These are phyloP conservation scores for Yamadazyma friedrichii DNA, from an alignment of 1,139 yeast genomes.

Conservation along the genomic window DNA sequence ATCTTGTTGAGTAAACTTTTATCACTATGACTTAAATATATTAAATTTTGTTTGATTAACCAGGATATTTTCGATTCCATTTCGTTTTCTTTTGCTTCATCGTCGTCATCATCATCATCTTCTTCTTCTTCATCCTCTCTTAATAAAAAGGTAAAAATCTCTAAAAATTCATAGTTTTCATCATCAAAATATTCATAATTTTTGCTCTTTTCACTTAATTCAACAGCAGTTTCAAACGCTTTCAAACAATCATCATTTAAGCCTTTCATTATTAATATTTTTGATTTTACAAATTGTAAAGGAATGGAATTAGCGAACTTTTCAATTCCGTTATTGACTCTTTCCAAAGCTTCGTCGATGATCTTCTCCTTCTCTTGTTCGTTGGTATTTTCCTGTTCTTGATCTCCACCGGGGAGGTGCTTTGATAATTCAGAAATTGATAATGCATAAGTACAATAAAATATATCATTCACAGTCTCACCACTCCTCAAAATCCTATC, in stretches of 20 bases:
- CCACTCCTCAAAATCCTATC: slow-evolving; percentile 67
- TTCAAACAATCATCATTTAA: slow-evolving; percentile 21
- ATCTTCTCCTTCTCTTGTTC: slow-evolving; percentile 23
- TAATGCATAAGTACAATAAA: slow-evolving; percentile 71
- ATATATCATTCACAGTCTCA: slow-evolving; percentile 49
- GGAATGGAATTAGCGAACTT: slow-evolving; percentile 42
- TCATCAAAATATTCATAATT: slow-evolving; percentile 31
- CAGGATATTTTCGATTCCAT: neutral
- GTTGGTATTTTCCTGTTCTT: slow-evolving; percentile 29
- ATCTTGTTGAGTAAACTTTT: slow-evolving; percentile 41
- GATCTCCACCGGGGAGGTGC: slow-evolving; percentile 42
- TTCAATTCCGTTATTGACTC: slow-evolving; percentile 61
- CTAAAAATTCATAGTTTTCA: slow-evolving; percentile 50
- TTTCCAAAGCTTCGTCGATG: slow-evolving; percentile 64
- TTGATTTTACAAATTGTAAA: slow-evolving; percentile 53
- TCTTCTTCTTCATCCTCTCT: slow-evolving; percentile 49
- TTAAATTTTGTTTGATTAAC: neutral
- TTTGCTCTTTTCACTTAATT: slow-evolving; percentile 24
- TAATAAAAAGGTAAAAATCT: slow-evolving; percentile 60
- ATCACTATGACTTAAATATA: neutral
- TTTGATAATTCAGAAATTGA: slow-evolving; percentile 69
- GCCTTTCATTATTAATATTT: slow-evolving; percentile 38
- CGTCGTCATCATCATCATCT: slow-evolving; percentile 14
- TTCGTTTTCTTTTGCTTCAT: slow-evolving; percentile 6
- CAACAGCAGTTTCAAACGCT: slow-evolving; percentile 47